Percentiles rank a stretch among this genome's conserved stretches.
Conservation (phyloP, 805 yeast genomes). For the Myxozyma udenii region DNA sequence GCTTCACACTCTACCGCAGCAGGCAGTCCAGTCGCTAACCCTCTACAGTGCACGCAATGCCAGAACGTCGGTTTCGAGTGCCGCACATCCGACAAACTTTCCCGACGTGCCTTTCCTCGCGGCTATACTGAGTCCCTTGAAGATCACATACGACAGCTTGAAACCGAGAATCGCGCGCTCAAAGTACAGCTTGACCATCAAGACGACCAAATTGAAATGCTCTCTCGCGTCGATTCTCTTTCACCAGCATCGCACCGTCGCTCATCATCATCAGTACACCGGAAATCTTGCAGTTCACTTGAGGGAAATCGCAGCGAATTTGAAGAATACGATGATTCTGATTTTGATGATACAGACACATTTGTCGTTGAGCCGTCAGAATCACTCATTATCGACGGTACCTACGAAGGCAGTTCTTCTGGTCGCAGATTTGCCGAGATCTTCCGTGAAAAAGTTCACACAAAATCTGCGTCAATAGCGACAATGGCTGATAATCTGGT, state of each 20-base stretch:
- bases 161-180: conserved; percentile 71
- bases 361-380: conserved; percentile 34
- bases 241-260: conserved; percentile 13
- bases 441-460: conserved; percentile 34
- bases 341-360: conserved; percentile 25
- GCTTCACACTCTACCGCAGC: no score
- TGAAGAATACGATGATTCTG: conserved; percentile 1
- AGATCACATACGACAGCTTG: conserved; percentile 81
- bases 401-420: conserved; percentile 39
- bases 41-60: conserved; percentile 70
- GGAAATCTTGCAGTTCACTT: not conserved
- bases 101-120: conserved; percentile 82
- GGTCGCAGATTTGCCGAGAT: conserved; percentile 37
- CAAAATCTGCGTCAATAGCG: conserved; percentile 31
- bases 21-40: not conserved
- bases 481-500: conserved; percentile 15
- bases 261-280: not conserved
- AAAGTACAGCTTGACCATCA: conserved; percentile 60
- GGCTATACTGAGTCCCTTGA: conserved; percentile 90
- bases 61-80: conserved; percentile 82
- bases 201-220: conserved; percentile 57
- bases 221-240: conserved; percentile 36
- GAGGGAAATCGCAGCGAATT: not conserved
- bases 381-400: conserved; percentile 34
- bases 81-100: conserved; percentile 79